Conservation (phyloP, 2,329 filamentous ascomycete species). For the Claviceps sorghi region DNA sequence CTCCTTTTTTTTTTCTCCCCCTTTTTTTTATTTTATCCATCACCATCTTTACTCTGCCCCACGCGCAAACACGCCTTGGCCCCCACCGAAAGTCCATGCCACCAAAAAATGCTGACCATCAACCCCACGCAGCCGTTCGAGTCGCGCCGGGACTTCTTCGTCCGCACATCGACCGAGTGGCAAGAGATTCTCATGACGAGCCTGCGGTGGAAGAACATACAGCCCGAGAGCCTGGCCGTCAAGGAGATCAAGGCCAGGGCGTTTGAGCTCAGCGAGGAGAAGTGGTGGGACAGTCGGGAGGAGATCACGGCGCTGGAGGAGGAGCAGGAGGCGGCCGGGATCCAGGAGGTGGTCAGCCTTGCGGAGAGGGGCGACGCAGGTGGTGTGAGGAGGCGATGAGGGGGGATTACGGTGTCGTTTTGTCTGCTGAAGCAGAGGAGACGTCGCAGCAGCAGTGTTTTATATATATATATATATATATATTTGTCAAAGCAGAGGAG, state of each 20-base stretch:
- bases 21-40: neutral
- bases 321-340: constrained; percentile 88
- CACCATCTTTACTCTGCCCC: too few species aligned
- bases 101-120: neutral
- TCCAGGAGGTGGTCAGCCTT: constrained; percentile 84
- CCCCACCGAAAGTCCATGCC: too few species aligned
- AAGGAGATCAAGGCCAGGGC: constrained; percentile 90
- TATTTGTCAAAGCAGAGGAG: too few species aligned
- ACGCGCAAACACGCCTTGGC: too few species aligned
- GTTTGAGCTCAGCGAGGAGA: constrained; percentile 83
- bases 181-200: constrained; percentile 71
- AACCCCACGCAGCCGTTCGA: constrained; percentile 66
- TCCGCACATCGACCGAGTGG: constrained; percentile 76
- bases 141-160: constrained; percentile 80
- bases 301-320: constrained; percentile 85
- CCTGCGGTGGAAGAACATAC: constrained; percentile 51
- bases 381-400: constrained; percentile 19
- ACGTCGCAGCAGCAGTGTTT: too few species aligned
- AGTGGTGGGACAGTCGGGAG: constrained; percentile 97
- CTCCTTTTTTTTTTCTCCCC: neutral
- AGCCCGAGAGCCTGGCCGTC: constrained; percentile 53
- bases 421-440: too few species aligned
- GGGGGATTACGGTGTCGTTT: too few species aligned
- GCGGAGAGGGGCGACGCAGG: constrained; percentile 51
- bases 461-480: too few species aligned